phyloP scores from a whole-genome alignment of 192 early-diverging fungal genomes.

The Backusella mclennaniae region DNA sequence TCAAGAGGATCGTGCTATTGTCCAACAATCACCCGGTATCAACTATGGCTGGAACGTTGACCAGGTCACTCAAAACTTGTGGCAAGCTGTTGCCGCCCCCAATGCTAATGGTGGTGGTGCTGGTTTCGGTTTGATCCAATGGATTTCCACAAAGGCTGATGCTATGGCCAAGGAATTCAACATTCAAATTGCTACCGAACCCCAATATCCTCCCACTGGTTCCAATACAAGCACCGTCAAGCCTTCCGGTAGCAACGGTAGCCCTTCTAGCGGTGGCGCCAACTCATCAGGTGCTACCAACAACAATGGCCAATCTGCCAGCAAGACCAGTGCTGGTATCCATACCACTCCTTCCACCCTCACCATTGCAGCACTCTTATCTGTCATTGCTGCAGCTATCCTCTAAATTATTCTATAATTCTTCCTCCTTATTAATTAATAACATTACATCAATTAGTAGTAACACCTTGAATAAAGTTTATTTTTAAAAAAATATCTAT shows the following conservation, averaged over 20 bases:
- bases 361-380: not conserved
- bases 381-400: not conserved
- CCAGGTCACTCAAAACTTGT: constrained; percentile 39
- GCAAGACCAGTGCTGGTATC: not conserved
- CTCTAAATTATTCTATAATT: constrained; percentile 10
- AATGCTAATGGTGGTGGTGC: constrained; percentile 35
- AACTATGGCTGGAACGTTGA: constrained; percentile 41
- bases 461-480: not conserved
- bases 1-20: constrained; percentile 42
- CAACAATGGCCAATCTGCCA: not conserved
- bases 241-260: constrained; percentile 4
- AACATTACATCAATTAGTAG: not conserved
- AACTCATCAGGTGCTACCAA: not conserved
- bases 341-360: not conserved
- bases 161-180: constrained; percentile 25
- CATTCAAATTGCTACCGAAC: constrained; percentile 8
- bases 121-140: constrained; percentile 41
- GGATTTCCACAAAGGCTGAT: constrained; percentile 33
- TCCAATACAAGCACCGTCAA: not conserved
- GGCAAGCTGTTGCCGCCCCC: constrained; percentile 14
- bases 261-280: not conserved
- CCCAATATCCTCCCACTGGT: not conserved
- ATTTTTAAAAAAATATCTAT: not conserved
- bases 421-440: not conserved
- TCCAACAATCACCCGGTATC: constrained; percentile 47